Percentiles rank a stretch among this genome's conserved stretches.
These are phyloP conservation scores for Talinum fruticosum DNA, from an alignment of 148 eudicot species.

Conservation along the genomic window DNA sequence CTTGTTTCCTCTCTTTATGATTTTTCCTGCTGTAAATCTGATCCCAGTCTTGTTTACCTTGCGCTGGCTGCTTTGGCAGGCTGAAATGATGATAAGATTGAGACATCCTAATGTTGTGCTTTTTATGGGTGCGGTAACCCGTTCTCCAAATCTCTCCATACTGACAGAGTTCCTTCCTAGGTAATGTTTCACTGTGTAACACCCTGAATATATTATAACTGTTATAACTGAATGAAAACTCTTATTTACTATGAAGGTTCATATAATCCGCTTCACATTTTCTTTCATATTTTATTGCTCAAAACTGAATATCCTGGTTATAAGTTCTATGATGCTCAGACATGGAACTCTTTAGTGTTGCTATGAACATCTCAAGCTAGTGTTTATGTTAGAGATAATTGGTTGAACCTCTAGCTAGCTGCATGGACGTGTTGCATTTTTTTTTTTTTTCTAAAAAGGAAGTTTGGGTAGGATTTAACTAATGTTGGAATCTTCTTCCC, in stretches of 20 bases:
- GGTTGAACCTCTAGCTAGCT: not conserved
- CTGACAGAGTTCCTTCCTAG: slow-evolving; percentile 94
- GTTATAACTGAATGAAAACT: not conserved
- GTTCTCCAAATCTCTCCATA: slow-evolving; percentile 92
- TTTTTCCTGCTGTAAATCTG: not conserved
- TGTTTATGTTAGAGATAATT: not conserved
- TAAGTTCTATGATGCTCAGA: not conserved
- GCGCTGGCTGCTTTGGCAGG: slow-evolving; percentile 45
- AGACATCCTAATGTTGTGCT: slow-evolving; percentile 99
- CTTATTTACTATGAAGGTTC: not conserved
- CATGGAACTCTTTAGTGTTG: not conserved
- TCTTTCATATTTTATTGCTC: not conserved
- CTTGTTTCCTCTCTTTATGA: slow-evolving; percentile 1
- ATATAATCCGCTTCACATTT: not conserved
- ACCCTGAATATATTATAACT: not conserved
- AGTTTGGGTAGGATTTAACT: not conserved
- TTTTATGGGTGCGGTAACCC: slow-evolving; percentile 98
- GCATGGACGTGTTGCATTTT: too few species aligned
- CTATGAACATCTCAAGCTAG: not conserved
- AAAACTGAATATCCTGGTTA: not conserved
- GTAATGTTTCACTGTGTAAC: slow-evolving; percentile 30
- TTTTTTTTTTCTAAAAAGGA: too few species aligned
- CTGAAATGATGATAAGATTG: slow-evolving; percentile 91
- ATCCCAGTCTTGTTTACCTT: slow-evolving; percentile 2
- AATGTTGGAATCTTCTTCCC: not conserved